A percentile compares a stretch with the other conserved stretches of the same genome.
Conservation (phyloP, 805 yeast genomes). For the Saturnispora halmiae region DNA sequence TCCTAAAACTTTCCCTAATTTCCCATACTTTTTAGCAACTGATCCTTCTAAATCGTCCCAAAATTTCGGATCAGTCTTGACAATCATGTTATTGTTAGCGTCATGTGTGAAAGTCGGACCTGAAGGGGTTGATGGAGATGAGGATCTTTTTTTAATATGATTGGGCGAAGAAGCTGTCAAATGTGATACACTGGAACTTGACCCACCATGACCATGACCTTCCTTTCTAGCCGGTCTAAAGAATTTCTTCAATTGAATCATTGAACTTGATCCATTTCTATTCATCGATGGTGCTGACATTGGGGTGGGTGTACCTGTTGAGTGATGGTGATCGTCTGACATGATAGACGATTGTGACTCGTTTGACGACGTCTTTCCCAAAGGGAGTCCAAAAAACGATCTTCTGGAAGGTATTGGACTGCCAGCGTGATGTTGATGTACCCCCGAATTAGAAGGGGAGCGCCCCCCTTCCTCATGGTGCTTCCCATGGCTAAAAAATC, state of each 20-base stretch:
- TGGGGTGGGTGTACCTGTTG: slow-evolving; percentile 6
- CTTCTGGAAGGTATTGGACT: slow-evolving; percentile 20
- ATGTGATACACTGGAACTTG: slow-evolving; percentile 4
- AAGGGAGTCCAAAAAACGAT: slow-evolving; percentile 24
- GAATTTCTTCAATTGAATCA: slow-evolving; percentile 65
- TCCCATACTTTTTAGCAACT: slow-evolving; percentile 56
- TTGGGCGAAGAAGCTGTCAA: slow-evolving; percentile 10
- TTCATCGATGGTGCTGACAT: slow-evolving; percentile 11
- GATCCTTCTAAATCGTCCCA: slow-evolving; percentile 46
- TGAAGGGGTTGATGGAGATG: slow-evolving; percentile 17
- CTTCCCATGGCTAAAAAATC: slow-evolving; percentile 11
- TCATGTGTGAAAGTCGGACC: slow-evolving; percentile 33
- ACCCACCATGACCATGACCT: slow-evolving; percentile 13
- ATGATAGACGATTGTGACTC: slow-evolving; percentile 20
- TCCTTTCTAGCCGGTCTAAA: slow-evolving; percentile 46
- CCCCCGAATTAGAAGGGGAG: slow-evolving; percentile 16
- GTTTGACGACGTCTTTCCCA: slow-evolving; percentile 25
- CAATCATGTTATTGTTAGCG: slow-evolving; percentile 33
- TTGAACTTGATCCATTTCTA: slow-evolving; percentile 28
- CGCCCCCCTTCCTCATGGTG: slow-evolving; percentile 8
- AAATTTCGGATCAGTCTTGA: slow-evolving; percentile 29
- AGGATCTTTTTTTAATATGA: slow-evolving; percentile 3
- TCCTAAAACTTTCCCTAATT: slow-evolving; percentile 65
- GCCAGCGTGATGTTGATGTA: slow-evolving; percentile 7
- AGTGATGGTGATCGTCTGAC: slow-evolving; percentile 7